Conservation (phyloP, 2,329 filamentous ascomycete species). For the Aspergillus luchuensis region DNA sequence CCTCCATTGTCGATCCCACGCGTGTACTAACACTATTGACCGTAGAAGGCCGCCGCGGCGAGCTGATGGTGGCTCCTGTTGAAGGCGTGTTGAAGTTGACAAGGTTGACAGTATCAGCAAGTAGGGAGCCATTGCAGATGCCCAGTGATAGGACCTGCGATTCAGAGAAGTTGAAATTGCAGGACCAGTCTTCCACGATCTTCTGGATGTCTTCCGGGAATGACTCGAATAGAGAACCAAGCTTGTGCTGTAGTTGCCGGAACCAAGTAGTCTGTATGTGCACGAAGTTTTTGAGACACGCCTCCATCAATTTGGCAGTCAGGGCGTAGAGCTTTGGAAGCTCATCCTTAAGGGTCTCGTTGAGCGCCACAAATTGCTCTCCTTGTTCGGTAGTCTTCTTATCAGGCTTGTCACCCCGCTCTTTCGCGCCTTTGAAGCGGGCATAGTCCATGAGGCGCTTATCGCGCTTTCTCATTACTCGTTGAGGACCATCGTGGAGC, state of each 20-base stretch:
- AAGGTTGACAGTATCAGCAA: conserved; percentile 62
- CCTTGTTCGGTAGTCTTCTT: conserved; percentile 80
- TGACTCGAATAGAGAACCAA: conserved; percentile 72
- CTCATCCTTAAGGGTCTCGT: conserved; percentile 90
- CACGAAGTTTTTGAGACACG: conserved; percentile 80
- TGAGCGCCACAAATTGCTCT: conserved; percentile 87
- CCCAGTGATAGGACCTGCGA: conserved; percentile 70
- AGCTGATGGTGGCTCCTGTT: conserved; percentile 39
- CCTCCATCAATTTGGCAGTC: conserved; percentile 81
- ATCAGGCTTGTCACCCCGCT: conserved; percentile 81
- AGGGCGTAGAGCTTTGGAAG: conserved; percentile 79
- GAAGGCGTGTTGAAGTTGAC: conserved; percentile 61
- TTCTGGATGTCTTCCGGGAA: conserved; percentile 68
- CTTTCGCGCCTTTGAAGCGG: conserved; percentile 74
- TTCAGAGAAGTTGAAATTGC: conserved; percentile 76
- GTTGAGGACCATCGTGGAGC: conserved; percentile 78
- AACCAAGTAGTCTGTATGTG: conserved; percentile 84
- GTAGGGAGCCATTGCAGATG: conserved; percentile 72
- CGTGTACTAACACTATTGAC: conserved; percentile 57
- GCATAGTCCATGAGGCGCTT: conserved; percentile 92
- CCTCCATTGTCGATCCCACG: conserved; percentile 64
- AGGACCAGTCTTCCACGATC: conserved; percentile 75
- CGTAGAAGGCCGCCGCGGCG: conserved; percentile 53
- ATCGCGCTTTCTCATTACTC: conserved; percentile 90
- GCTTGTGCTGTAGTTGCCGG: conserved; percentile 78